Evolutionary conservation across 306 rosid genomes (phyloP).

Genomic region (Crotalaria pallida): DNA sequence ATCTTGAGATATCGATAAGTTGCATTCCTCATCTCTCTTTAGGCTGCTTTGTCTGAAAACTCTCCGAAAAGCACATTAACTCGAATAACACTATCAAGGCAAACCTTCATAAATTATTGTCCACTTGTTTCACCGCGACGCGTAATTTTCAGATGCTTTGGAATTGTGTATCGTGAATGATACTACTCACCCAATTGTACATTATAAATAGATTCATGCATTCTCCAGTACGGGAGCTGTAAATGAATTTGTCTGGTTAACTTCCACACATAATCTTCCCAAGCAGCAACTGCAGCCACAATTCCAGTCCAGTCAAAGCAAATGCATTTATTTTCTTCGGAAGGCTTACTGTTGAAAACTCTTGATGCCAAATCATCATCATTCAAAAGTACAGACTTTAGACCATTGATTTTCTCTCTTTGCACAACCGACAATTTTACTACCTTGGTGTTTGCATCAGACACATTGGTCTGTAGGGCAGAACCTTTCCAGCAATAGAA

Average conservation of each 20-base stretch:
- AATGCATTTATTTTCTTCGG: slow-evolving; percentile 10
- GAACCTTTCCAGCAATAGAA: slow-evolving; percentile 61
- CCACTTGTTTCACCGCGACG: neutral
- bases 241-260: slow-evolving; percentile 38
- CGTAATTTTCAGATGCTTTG: neutral
- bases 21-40: neutral
- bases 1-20: neutral
- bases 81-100: neutral
- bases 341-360: slow-evolving; percentile 29
- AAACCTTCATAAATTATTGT: neutral
- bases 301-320: slow-evolving; percentile 46
- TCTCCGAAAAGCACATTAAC: neutral
- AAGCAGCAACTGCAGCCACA: slow-evolving; percentile 33
- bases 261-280: slow-evolving; percentile 47
- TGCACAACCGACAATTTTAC: slow-evolving; percentile 35
- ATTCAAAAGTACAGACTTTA: slow-evolving; percentile 43
- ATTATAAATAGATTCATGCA: slow-evolving; percentile 50
- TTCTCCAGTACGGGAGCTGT: slow-evolving; percentile 57
- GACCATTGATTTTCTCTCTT: slow-evolving; percentile 27
- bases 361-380: slow-evolving; percentile 37
- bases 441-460: slow-evolving; percentile 27
- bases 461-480: slow-evolving; percentile 21
- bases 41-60: neutral
- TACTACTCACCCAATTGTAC: slow-evolving; percentile 30
- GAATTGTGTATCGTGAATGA: neutral